Evolutionary conservation across 768 basidiomycete species (phyloP).

Genomic region (Naganishia kalamii): DNA sequence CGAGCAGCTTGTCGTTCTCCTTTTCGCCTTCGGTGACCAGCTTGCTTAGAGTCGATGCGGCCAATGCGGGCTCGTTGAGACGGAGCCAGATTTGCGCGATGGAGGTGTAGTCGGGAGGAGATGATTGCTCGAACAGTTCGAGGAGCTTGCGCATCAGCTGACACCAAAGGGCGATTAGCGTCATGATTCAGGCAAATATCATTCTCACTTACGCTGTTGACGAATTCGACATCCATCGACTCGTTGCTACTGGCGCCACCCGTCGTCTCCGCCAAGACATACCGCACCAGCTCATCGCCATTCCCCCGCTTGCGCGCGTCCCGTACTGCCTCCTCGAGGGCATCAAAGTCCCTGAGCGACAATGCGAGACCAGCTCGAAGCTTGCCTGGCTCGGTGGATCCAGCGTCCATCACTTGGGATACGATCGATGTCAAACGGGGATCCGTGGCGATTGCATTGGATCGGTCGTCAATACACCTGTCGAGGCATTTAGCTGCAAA

Average conservation of each 20-base stretch:
- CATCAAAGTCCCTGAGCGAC: conserved; percentile 79
- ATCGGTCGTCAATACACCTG: conserved; percentile 70
- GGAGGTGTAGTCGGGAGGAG: conserved; percentile 65
- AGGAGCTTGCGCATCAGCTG: conserved; percentile 53
- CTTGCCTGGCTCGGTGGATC: conserved; percentile 81
- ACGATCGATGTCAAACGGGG: conserved; percentile 73
- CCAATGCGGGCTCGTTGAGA: conserved; percentile 59
- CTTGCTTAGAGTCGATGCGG: conserved; percentile 30
- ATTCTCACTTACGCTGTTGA: conserved; percentile 39
- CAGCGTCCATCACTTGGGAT: conserved; percentile 78
- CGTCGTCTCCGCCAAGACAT: conserved; percentile 85
- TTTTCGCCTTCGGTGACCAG: conserved; percentile 20
- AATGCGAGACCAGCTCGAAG: conserved; percentile 91
- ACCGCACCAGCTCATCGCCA: conserved; percentile 65
- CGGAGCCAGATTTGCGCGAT: conserved; percentile 85
- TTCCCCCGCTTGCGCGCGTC: conserved; percentile 53
- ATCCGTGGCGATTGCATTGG: conserved; percentile 64
- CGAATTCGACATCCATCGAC: conserved; percentile 36
- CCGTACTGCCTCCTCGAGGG: conserved; percentile 56
- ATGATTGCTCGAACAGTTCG: conserved; percentile 69
- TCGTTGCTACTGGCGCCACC: conserved; percentile 78
- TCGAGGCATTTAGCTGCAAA: conserved; percentile 85
- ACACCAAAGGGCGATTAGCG: neutral
- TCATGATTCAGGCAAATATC: neutral
- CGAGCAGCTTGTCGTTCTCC: conserved; percentile 53